A percentile compares a stretch with the other conserved stretches of the same genome.
These are phyloP conservation scores for Chernovozyma aurita DNA, from an alignment of 1,139 yeast species.

Conservation along the genomic window DNA sequence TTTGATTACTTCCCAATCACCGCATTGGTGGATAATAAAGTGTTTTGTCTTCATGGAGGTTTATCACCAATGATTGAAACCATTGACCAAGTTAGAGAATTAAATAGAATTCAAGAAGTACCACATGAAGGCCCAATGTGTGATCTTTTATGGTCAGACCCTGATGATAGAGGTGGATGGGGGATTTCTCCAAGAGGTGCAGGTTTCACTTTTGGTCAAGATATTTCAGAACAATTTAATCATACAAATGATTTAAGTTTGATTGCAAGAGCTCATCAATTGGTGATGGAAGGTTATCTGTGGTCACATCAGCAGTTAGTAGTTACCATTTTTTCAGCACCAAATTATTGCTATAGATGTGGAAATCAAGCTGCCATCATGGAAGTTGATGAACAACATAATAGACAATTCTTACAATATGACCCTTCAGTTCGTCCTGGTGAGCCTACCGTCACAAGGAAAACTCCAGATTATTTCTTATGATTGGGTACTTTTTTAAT, in stretches of 20 bases:
- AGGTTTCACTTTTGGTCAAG: constrained; percentile 68
- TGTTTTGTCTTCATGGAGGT: constrained; percentile 96
- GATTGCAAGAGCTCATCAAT: constrained; percentile 95
- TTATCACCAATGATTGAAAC: constrained; percentile 89
- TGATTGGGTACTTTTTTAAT: no score
- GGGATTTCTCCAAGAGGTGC: constrained; percentile 98
- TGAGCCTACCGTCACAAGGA: constrained; percentile 90
- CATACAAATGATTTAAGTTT: constrained; percentile 82
- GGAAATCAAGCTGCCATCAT: constrained; percentile 98
- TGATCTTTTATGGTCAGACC: constrained; percentile 95
- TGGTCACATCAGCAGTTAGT: constrained; percentile 85
- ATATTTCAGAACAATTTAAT: constrained; percentile 62
- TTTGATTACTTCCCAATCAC: constrained; percentile 94
- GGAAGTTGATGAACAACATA: constrained; percentile 94
- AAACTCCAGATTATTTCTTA: constrained; percentile 92
- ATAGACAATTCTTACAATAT: constrained; percentile 86
- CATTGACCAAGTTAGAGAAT: constrained; percentile 81
- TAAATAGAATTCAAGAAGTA: constrained; percentile 89
- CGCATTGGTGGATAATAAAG: constrained; percentile 84
- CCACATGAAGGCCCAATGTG: constrained; percentile 99
- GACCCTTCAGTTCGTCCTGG: constrained; percentile 96
- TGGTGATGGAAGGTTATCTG: constrained; percentile 92
- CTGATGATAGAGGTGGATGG: constrained; percentile 96
- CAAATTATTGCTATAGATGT: constrained; percentile 94
- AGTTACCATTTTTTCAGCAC: constrained; percentile 97